Base-by-base conservation (phyloP, 2,329 filamentous ascomycete species). In the Alternaria viburni region DNA sequence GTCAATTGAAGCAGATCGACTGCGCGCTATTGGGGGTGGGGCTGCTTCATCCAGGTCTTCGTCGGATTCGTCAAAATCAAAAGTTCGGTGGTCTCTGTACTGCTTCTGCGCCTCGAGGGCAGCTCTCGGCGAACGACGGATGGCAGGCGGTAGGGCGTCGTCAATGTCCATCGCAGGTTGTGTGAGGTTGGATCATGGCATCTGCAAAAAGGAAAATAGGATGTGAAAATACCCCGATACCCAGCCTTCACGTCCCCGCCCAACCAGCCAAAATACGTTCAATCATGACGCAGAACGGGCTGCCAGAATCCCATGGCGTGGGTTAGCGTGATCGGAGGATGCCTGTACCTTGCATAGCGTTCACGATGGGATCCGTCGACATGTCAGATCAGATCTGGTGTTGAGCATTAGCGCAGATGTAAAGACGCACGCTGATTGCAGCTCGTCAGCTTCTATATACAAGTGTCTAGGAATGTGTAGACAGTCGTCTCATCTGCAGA, bases 61-160 rank as follows among this genome's bases (percentile, higher is more conserved):
- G 41, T 71, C 64, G 44, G 32, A 54, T 5, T 66, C 62, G 28
- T 66, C 59, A 41, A 62, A 59, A 19, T 54, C 49, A 46, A 61
- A 59, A 9, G 64, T 61, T 13, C 62, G 65, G 23, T 66, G 62
- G 19, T 66, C 47, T 6, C 47, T 60, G 36, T 65, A 54, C 44
- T 59, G 60, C 55, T 65, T 67, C 21, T 60, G 66, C 15, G 58
- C 61, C 41, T 72, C 66, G 17, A 72, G 60, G 21, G 61, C 50
- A 50, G 69, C 69, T 61, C 67, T 59, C 15, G 69, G 67, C 5
- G 70, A 73, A 43, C 67, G 71, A 25, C 69, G 71, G 44, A 72
- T 69, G 32, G 64, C 61, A 9, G 63, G 65, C 28, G 65, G 64
- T 23, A 68, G 41, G n/a, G 61, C 62, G 13, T 68, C 62, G 49